phyloP scores from a whole-genome alignment of 129 eudicot species.

The Silybum marianum region DNA sequence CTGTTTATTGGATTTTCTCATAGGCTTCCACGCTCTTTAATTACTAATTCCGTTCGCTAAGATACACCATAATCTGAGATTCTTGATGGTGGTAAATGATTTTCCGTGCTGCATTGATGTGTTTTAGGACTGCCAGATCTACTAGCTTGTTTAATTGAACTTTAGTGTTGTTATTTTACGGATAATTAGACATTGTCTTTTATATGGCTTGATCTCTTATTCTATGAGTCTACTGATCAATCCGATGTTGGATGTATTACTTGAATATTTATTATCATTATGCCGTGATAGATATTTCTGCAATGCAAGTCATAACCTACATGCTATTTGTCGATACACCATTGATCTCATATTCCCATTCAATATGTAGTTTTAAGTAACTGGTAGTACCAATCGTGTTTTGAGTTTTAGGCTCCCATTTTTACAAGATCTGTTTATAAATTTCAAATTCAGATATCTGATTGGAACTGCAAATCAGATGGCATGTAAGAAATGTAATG shows the following conservation, averaged over 20 bases:
- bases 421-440: background rate
- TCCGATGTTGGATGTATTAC: background rate
- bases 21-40: background rate
- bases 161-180: background rate
- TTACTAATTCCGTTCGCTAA: background rate
- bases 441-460: background rate
- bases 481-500: constrained; percentile 1
- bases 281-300: background rate
- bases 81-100: background rate
- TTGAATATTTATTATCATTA: constrained; percentile 1
- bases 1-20: background rate
- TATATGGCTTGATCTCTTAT: constrained; percentile 11
- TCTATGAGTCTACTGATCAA: background rate
- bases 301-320: background rate
- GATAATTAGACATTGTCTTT: constrained; percentile 3
- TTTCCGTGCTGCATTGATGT: constrained; percentile 6
- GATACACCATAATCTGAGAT: background rate
- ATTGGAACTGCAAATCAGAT: constrained; percentile 5
- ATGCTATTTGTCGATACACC: constrained; percentile 12
- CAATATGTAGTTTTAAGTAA: background rate
- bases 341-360: background rate
- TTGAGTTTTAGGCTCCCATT: constrained; percentile 14
- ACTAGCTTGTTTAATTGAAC: background rate
- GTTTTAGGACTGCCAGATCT: constrained; percentile 21
- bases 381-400: background rate